These are phyloP conservation scores for Boletellus deceptivus DNA, from an alignment of 1,284 basidiomycete genomes.

Conservation along the genomic window DNA sequence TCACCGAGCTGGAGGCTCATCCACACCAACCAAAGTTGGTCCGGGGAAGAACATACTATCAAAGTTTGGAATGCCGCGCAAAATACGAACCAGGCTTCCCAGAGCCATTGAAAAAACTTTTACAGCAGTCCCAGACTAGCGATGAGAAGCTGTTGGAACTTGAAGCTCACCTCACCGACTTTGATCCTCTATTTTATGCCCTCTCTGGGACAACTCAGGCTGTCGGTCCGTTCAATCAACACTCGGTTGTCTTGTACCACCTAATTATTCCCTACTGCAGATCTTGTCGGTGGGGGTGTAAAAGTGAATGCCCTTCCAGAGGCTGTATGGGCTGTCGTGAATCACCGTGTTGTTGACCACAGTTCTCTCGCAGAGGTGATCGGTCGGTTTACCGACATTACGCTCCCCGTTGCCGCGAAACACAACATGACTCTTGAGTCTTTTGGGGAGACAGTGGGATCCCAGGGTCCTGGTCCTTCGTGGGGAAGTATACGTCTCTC, in stretches of 20 bases:
- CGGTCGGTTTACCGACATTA: conserved; percentile 32
- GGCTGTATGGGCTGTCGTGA: conserved; percentile 36
- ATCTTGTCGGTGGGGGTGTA: conserved; percentile 46
- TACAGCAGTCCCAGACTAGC: conserved; percentile 27
- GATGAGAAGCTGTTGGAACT: conserved; percentile 33
- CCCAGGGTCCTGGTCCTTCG: conserved; percentile 7
- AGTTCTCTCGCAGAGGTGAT: conserved; percentile 37
- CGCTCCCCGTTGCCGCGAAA: conserved; percentile 35
- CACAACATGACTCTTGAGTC: conserved; percentile 43
- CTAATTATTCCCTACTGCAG: conserved; percentile 14
- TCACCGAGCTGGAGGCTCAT: conserved; percentile 51
- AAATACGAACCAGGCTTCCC: conserved; percentile 32
- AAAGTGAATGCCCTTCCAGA: conserved; percentile 49
- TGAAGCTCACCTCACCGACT: conserved; percentile 27
- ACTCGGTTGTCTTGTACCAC: background rate
- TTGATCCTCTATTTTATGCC: conserved; percentile 28
- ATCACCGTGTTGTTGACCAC: conserved; percentile 43
- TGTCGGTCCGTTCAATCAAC: conserved; percentile 29
- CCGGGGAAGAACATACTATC: conserved; percentile 29
- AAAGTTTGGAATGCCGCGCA: conserved; percentile 25
- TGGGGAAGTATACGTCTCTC: conserved; percentile 27
- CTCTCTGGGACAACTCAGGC: conserved; percentile 49
- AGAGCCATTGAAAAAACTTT: conserved; percentile 24
- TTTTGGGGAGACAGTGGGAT: conserved; percentile 37
- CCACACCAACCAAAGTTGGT: conserved; percentile 40